Evolutionary conservation across 257 asterid species (phyloP), one percentile per base, ranked within the genome.

Genomic region (Craterostigma plantagineum): DNA sequence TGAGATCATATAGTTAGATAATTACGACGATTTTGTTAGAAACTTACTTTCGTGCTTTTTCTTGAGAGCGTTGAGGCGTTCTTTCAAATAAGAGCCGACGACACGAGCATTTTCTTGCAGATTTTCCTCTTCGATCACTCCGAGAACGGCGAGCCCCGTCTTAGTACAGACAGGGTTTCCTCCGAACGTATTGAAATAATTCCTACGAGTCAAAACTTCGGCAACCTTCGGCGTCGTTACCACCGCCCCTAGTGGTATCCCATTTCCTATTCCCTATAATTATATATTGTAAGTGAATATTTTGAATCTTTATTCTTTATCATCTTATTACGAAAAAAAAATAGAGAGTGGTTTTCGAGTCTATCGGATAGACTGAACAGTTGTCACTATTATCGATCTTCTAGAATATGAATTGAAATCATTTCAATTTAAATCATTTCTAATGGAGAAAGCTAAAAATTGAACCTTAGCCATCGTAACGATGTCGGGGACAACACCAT

Each of bases 381-480:
- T n/a, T n/a, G n/a, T n/a, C n/a, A n/a, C n/a, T n/a, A n/a, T n/a
- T n/a, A n/a, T n/a, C n/a, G n/a, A n/a, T n/a, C n/a, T n/a, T n/a
- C n/a, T n/a, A n/a, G n/a, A n/a, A n/a, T n/a, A n/a, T n/a, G n/a
- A n/a, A n/a, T n/a, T n/a, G n/a, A n/a, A n/a, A n/a, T n/a, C n/a
- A n/a, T n/a, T n/a, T n/a, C n/a, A n/a, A n/a, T n/a, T n/a, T n/a
- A n/a, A n/a, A n/a, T n/a, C n/a, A n/a, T n/a, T n/a, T n/a, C n/a
- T n/a, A n/a, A n/a, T n/a, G n/a, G n/a, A n/a, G n/a, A n/a, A 23
- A 23, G 6, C 6, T 2, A 23, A 23, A 23, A 23, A 23, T 2
- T 43, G 15, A 49, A 75, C 98, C 93, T 87, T 87, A 35, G 95
- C 98, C 93, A 82, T 76, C 59, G 98, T 87, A 39, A 82, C 92